Percentiles rank a stretch among this genome's conserved stretches.
phyloP scores from a whole-genome alignment of 2,329 filamentous ascomycete species.

The Esteya vermicola region DNA sequence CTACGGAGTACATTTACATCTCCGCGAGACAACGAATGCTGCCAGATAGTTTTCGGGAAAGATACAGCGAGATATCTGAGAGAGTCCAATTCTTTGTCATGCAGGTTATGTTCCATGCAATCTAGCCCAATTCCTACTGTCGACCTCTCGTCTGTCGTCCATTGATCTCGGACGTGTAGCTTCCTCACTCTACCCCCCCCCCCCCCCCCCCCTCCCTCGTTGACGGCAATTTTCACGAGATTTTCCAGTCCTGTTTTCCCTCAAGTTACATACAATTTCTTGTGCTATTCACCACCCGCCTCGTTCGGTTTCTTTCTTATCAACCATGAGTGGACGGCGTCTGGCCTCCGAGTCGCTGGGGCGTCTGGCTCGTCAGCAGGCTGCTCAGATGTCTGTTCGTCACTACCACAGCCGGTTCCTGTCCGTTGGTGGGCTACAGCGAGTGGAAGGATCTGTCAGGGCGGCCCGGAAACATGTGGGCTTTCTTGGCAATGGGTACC shows the following conservation, averaged over 20 bases:
- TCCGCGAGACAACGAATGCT: not conserved
- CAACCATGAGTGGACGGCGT: slow-evolving; percentile 57
- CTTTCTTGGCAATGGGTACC: slow-evolving; percentile 71
- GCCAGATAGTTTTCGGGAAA: not conserved
- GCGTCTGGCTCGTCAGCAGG: slow-evolving; percentile 48
- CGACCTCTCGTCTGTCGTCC: slow-evolving; percentile 1
- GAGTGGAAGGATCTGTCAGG: slow-evolving; percentile 44
- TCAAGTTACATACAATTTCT: too few relatives aligned
- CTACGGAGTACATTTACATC: too few relatives aligned
- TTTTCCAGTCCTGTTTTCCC: too few relatives aligned
- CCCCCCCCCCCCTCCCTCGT: too few relatives aligned
- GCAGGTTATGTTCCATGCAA: too few relatives aligned
- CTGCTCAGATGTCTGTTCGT: slow-evolving; percentile 36
- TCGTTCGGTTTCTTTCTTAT: not conserved
- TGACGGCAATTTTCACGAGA: too few relatives aligned
- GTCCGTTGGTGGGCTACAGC: slow-evolving; percentile 54
- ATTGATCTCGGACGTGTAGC: not conserved
- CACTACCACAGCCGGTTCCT: slow-evolving; percentile 46
- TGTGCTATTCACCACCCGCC: not conserved
- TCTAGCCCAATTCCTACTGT: not conserved
- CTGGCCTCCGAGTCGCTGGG: slow-evolving; percentile 55
- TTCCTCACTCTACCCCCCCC: too few relatives aligned
- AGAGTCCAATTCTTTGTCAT: too few relatives aligned
- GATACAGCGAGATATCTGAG: too few relatives aligned
- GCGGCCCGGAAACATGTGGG: slow-evolving; percentile 51